Conservation (phyloP, 2,329 filamentous ascomycete genomes). For the Salinomyces thailandicus region DNA sequence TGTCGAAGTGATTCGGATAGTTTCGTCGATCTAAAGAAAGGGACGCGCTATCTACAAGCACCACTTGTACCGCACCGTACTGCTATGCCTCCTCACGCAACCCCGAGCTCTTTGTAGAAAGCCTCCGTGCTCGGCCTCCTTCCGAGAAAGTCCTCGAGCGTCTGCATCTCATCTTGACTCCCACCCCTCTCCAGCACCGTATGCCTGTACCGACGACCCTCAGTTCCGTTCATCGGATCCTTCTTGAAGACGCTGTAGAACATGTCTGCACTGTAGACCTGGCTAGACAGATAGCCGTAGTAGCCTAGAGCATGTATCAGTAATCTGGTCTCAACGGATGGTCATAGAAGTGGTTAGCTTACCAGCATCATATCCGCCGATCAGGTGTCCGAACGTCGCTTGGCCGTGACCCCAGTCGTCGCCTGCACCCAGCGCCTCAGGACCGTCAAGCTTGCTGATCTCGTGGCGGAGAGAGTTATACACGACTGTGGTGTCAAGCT, state of each 20-base stretch:
- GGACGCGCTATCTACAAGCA: not conserved
- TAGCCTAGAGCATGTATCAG: too few relatives aligned
- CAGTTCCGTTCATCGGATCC: conserved; percentile 64
- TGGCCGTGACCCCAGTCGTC: conserved; percentile 62
- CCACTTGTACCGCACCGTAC: not conserved
- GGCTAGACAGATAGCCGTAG: conserved; percentile 57
- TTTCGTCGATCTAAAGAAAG: not conserved
- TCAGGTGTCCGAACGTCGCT: conserved; percentile 71
- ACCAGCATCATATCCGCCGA: conserved; percentile 77
- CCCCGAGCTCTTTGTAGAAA: conserved; percentile 70
- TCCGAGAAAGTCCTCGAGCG: conserved; percentile 67
- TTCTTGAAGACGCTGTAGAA: conserved; percentile 70
- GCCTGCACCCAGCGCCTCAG: conserved; percentile 51
- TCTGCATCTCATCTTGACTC: conserved; percentile 70
- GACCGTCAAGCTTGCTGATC: conserved; percentile 64
- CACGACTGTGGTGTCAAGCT: conserved; percentile 51
- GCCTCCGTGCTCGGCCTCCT: conserved; percentile 65
- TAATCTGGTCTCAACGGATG: too few relatives aligned
- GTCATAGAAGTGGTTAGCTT: too few relatives aligned
- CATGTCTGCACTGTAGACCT: conserved; percentile 80
- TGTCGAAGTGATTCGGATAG: too few relatives aligned
- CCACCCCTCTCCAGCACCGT: conserved; percentile 69
- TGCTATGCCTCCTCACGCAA: conserved; percentile 13
- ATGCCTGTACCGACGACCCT: conserved; percentile 67
- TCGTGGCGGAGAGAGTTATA: conserved; percentile 66